Evolutionary conservation across 352 stramenopile species (phyloP), one percentile per base, ranked within the genome.

Genomic region (Halophytophthora polymorphica): DNA sequence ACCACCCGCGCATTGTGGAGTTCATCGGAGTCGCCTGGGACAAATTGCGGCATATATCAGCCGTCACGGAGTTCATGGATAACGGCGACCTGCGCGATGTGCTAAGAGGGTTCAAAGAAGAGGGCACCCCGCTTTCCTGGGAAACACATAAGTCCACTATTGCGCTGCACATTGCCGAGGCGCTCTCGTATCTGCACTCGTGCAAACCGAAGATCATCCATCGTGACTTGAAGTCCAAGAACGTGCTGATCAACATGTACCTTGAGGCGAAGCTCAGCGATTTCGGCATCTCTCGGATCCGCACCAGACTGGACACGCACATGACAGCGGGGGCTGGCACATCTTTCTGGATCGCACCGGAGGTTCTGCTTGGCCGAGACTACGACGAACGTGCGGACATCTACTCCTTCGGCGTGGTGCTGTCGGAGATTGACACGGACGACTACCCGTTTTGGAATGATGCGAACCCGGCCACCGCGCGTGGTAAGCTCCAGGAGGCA

Each of bases 11-110:
- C 14, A 63, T 72, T 11, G 64, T 69, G 23, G 59, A 72, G 44
- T 69, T 68, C 47, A 57, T 72, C 35, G 64, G 64, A 3, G 59
- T 69, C n/a, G 55, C 51, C 3, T 69, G 64, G 64, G 75, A 84
- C 40, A 62, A 49, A 3, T 53, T 85, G 5, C 61, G 61, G 2
- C 71, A 86, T 33, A 21, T 88, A 1, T 67, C 59, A 14, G 66
- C 68, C 1, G 73, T 88, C 6, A 85, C 68, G 1, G 78, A 89
- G 64, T 77, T 73, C 38, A 86, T 89, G 78, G 73, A 80, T 7
- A 67, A 67, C 7, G 77, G 77, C 0, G 77, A 88, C 58, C 45
- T 88, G 6, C 72, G 73, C 14, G 56, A 81, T 15, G 68, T 88
- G 11, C 45, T 88, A 25, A 62, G 77, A 11, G 50, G 44, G 3